Evolutionary conservation across 2,329 filamentous ascomycete species (phyloP), one percentile per base, ranked within the genome.

Genomic region (Oidium heveae): DNA sequence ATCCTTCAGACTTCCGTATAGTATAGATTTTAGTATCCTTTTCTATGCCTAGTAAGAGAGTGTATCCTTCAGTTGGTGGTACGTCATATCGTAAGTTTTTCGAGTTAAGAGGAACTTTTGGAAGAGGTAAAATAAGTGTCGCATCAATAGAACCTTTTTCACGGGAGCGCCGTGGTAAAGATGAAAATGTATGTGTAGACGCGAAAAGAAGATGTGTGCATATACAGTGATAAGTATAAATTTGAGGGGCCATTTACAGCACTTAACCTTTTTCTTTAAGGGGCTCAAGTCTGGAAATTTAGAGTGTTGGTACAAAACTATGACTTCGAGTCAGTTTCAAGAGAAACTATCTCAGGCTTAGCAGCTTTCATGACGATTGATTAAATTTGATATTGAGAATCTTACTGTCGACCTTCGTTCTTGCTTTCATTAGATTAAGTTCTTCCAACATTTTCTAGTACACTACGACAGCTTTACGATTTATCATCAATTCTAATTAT

Each of bases 161-260:
- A 9, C 53, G 12, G 10, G 58, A 67, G 50, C 80, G 75, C 8
- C 67, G 70, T 1, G 77, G 76, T 12, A 82, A 70, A 0, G 66
- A 59, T 32, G 67, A 57, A 50, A 83, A 67, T 2, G 70, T 64
- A 39, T 74, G 72, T 0, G 74, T 76, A 47, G 71, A 79, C 22
- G 77, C 73, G 58, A 84, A 71, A 55, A 83, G 68, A 58, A 83
- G 73, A 60, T 79, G 73, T 49, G 71, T 76, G 71, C 80, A 84
- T 63, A 80, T 65, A 70, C 80, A 84, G 67, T 77, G 74, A 66
- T 77, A 76, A 56, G 73, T 76, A 64, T 73, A 67, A 58, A 74
- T 60, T 58, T 54, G 18, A 8, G 28, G 24, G 3, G 39, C 15
- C 47, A 53, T 16, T 12, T 12, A 6, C 16, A 12, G n/a, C n/a